Evolutionary conservation across 805 yeast genomes (phyloP).

Genomic region (Starmerella khaoyaiensis): DNA sequence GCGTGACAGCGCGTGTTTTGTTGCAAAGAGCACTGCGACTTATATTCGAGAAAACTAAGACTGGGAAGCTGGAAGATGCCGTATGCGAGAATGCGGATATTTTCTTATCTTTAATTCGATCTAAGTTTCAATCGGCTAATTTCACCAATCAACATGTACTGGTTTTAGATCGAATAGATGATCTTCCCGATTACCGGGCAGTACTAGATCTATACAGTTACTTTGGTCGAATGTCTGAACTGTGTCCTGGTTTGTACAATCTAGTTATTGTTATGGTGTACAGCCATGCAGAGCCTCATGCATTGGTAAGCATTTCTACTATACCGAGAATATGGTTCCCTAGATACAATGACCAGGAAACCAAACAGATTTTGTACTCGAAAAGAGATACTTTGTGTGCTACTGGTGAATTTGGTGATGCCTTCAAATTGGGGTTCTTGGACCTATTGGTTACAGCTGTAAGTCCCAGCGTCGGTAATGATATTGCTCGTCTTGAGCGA

Average conservation of each 20-base stretch:
- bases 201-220: slow-evolving; percentile 32
- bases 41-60: slow-evolving; percentile 28
- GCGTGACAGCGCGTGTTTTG: slow-evolving; percentile 35
- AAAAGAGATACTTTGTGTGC: slow-evolving; percentile 1
- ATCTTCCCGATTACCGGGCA: slow-evolving; percentile 31
- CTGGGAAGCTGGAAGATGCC: slow-evolving; percentile 16
- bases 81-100: slow-evolving; percentile 34
- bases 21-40: slow-evolving; percentile 36
- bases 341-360: slow-evolving; percentile 33
- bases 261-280: slow-evolving; percentile 34
- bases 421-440: slow-evolving; percentile 34
- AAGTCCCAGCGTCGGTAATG: slow-evolving; percentile 36
- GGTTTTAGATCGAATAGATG: slow-evolving; percentile 41
- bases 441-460: slow-evolving; percentile 35
- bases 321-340: slow-evolving; percentile 37
- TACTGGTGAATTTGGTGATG: background rate
- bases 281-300: slow-evolving; percentile 34
- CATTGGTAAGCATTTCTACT: slow-evolving; percentile 29
- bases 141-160: slow-evolving; percentile 34
- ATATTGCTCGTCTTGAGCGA: slow-evolving; percentile 25
- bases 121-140: slow-evolving; percentile 26
- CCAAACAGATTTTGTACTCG: slow-evolving; percentile 26
- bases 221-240: slow-evolving; percentile 34
- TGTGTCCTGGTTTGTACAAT: slow-evolving; percentile 28
- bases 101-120: slow-evolving; percentile 32